Base-by-base conservation (phyloP, 768 basidiomycete genomes). In the Phallus indusiatus region DNA sequence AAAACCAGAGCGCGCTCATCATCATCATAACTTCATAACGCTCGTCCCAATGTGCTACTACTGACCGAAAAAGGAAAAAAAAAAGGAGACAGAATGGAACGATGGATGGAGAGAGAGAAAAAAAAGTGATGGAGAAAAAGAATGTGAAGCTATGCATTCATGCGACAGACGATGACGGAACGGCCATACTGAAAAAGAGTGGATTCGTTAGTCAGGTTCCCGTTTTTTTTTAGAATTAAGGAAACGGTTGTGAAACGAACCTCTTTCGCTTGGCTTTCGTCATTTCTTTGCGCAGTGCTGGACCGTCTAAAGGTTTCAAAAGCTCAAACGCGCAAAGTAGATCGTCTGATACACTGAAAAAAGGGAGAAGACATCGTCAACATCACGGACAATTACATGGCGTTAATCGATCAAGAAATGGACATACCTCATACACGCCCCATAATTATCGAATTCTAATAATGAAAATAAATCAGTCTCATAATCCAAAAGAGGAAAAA, bases 241-340 rank as follows among this genome's bases (percentile, higher is more conserved):
- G n/a, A 28, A 28, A 2, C 28, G 4, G 28, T 28, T 7, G n/a
- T n/a, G 7, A 28, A 24, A 71, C 76, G 55, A 61, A 90, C 92
- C 92, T 95, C 81, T 96, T 96, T 79, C 94, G 89, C 74, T 95
- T 96, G 54, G 91, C 91, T 74, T 96, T 96, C 47, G 91, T 94
- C 94, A 97, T 96, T 72, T 97, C 94, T 73, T 97, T 97, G 65
- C 93, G 88, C 64, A 97, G 74, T 28, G 94, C 94, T 22, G 93
- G 88, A 8, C 90, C 91, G 67, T 97, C 94, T 65, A 97, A 77
- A 17, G 94, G 94, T 72, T 98, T 98, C 60, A 99, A 82, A 55
- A 98, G 76, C 72, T 99, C 96, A 68, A 99, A 99, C 10, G 96
- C 94, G 67, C 96, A 99, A 22, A 99, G 76, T 53, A 99, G 75